Evolutionary conservation across 306 rosid genomes (phyloP), one percentile per base, ranked within the genome.

Genomic region (Quercus agrifolia): DNA sequence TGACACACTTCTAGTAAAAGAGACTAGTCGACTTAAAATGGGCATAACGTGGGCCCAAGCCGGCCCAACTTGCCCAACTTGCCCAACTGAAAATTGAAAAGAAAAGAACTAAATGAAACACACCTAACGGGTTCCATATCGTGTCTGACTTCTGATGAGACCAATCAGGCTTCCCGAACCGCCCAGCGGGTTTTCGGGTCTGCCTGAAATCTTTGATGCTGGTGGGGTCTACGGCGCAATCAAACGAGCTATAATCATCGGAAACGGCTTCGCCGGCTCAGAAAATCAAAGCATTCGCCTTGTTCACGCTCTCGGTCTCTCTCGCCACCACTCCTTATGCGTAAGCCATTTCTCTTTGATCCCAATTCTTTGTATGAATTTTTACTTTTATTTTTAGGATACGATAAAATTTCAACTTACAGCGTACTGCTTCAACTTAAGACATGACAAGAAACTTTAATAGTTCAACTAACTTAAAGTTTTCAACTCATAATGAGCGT

Each of bases 221-320:
- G 89, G 85, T 73, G 79, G 90, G 21, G 54, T 83, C n/a, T 27
- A 38, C 74, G 57, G 96, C 58, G 91, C 85, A 28, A 84, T 89
- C 57, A 86, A 84, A 12, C 89, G 98, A 74, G 97, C 91, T 6
- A 83, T 93, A n/a, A 83, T 93, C 4, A 90, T 93, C 70, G 94
- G 98, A 55, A 93, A 95, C 57, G 97, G 99, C 41, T 90, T 89
- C 73, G 91, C 97, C 23, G 99, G 96, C 23, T 89, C 99, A 1
- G 99, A 95, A 87, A 93, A 89, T 83, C 98, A 91, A 87, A 74
- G 97, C 85, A 41, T 95, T 25, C 98, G 99, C 10, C 80, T 93
- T 83, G 90, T 91, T 72, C 94, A 97, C 52, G 93, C 97, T 84
- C 92, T 95, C 6, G 98, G 98, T 64, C 86, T 95, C 85, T 89